Conservation (phyloP, 2,329 filamentous ascomycete species). For the Chaetomium olivaceum region DNA sequence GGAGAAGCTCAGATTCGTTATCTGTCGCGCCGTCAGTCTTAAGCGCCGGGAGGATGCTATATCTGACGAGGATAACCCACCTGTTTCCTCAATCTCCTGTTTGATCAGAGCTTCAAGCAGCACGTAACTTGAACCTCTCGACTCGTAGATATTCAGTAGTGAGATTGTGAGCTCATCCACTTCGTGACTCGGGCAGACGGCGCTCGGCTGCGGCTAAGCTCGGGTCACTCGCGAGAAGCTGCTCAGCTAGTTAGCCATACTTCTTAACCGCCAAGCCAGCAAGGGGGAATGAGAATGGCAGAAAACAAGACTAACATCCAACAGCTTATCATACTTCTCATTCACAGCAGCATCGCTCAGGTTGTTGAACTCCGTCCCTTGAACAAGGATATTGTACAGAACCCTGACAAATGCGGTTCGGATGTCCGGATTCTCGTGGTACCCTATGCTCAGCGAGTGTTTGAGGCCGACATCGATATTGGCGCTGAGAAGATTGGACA, state of each 20-base stretch:
- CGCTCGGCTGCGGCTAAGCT: slow-evolving; percentile 61
- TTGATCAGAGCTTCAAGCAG: slow-evolving; percentile 67
- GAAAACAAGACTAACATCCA: slow-evolving; percentile 48
- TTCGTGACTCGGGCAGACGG: slow-evolving; percentile 66
- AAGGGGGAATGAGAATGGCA: background rate
- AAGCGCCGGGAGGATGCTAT: background rate
- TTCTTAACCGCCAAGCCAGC: background rate
- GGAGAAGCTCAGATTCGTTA: slow-evolving; percentile 66
- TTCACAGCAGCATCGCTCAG: slow-evolving; percentile 66
- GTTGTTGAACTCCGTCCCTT: slow-evolving; percentile 70
- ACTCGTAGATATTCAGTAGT: slow-evolving; percentile 69
- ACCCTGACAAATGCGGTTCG: slow-evolving; percentile 70
- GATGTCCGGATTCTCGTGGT: slow-evolving; percentile 69
- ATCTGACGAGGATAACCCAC: slow-evolving; percentile 38
- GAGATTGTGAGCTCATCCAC: slow-evolving; percentile 70
- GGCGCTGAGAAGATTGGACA: slow-evolving; percentile 68
- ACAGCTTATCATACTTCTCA: slow-evolving; percentile 67
- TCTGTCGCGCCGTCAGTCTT: slow-evolving; percentile 42
- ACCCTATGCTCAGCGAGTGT: slow-evolving; percentile 68
- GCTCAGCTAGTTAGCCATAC: background rate
- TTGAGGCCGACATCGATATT: slow-evolving; percentile 73
- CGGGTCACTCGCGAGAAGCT: slow-evolving; percentile 64
- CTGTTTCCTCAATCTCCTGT: slow-evolving; percentile 67
- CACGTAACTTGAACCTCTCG: slow-evolving; percentile 62
- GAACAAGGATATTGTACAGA: slow-evolving; percentile 69